Evolutionary conservation across 805 yeast genomes (phyloP).

Genomic region (Yamadazyma endophytica): DNA sequence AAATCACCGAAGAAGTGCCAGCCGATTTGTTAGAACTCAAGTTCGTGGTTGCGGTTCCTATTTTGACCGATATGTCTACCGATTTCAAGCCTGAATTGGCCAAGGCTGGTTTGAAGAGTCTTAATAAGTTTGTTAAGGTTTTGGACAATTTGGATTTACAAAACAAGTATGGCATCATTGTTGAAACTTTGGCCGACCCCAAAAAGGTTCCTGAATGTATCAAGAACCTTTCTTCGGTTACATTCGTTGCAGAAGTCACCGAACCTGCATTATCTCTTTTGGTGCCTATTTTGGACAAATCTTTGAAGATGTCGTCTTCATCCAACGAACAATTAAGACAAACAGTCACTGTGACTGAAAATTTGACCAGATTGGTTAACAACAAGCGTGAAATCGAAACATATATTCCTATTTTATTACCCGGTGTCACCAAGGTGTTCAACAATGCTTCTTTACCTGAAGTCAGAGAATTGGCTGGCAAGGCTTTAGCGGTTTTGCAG

Average conservation of each 20-base stretch:
- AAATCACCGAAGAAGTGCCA: constrained; percentile 73
- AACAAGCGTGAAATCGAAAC: constrained; percentile 87
- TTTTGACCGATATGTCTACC: constrained; percentile 82
- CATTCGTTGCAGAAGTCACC: constrained; percentile 97
- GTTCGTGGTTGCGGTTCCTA: constrained; percentile 76
- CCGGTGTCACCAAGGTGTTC: constrained; percentile 87
- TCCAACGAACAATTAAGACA: constrained; percentile 96
- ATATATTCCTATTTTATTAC: constrained; percentile 80
- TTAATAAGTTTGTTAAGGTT: constrained; percentile 69
- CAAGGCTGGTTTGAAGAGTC: constrained; percentile 70
- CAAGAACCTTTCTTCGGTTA: constrained; percentile 84
- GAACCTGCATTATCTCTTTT: constrained; percentile 88
- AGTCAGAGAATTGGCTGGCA: constrained; percentile 87
- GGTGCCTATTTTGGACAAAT: constrained; percentile 89
- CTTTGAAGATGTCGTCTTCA: constrained; percentile 79
- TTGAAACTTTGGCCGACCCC: constrained; percentile 88
- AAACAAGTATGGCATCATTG: constrained; percentile 77
- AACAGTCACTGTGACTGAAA: constrained; percentile 93
- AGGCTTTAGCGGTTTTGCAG: constrained; percentile 76
- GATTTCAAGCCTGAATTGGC: constrained; percentile 97
- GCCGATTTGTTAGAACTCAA: constrained; percentile 79
- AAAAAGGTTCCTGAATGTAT: constrained; percentile 84
- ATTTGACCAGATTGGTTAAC: constrained; percentile 91
- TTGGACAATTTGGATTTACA: constrained; percentile 90
- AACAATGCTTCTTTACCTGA: constrained; percentile 93